Base-by-base conservation (phyloP, 179 eudicot species). In the Gypsophila paniculata region DNA sequence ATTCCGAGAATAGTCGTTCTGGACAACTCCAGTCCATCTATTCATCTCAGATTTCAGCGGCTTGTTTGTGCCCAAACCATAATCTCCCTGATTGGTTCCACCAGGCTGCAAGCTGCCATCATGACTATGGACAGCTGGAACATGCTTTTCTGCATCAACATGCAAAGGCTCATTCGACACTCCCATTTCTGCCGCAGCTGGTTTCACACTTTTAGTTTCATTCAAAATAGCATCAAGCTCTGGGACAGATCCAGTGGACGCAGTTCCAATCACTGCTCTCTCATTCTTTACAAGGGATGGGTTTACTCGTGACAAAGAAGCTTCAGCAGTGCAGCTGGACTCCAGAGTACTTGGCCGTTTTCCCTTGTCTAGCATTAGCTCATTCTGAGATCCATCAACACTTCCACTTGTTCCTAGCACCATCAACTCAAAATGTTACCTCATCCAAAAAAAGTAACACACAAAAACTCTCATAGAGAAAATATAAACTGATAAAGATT, bases 361-460 rank as follows among this genome's bases (percentile, higher is more conserved):
- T 44, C 85, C 95, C 76, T 84, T 85, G 60, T 81, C 85, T 65
- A 86, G 83, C 58, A 72, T 52, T 62, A 69, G 76, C 66, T 91
- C 97, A 71, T 78, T 83, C 58, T 84, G 83, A 75, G 82, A 65
- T 74, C 86, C 96, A 82, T 91, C 97, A 75, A 82, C 80, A 78
- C 69, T 67, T 74, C 78, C 72, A 62, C 66, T 68, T 65, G 78
- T 67, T 70, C 76, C 80, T 74, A 34, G 38, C 32, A 76, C 46
- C 65, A 74, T 52, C 53, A 71, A 72, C 52, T 44, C 59, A 53
- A 49, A 36, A 48, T 18, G 46, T 63, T 57, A 52, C 38, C 26
- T 29, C 26, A 15, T 70, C n/a, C n/a, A n/a, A 17, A 19, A 18
- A 65, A 42, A 68, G 17, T 19, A 11, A 66, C 57, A 44, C 57